These are phyloP conservation scores for Wickerhamomyces alni DNA, from an alignment of 805 yeast genomes.

Conservation along the genomic window DNA sequence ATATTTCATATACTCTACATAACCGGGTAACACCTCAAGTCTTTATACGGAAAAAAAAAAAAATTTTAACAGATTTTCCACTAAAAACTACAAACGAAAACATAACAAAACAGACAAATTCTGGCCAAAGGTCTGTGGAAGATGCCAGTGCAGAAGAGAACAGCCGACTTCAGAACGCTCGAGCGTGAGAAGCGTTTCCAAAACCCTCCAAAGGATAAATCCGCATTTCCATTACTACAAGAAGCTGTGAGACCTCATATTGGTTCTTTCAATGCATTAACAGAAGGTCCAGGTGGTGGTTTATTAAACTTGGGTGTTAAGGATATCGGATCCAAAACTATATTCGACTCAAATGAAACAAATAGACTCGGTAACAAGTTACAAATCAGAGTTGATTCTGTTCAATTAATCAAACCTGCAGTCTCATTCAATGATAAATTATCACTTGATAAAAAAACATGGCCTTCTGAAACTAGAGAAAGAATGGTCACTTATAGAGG, in stretches of 20 bases:
- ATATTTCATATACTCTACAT: too few species aligned
- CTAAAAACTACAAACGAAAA: constrained; percentile 1
- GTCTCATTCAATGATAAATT: constrained; percentile 67
- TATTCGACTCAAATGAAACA: constrained; percentile 73
- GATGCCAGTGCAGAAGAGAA: constrained; percentile 26
- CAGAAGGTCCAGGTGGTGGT: constrained; percentile 85
- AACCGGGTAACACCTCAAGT: background rate
- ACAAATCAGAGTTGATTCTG: constrained; percentile 79
- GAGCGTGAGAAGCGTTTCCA: constrained; percentile 82
- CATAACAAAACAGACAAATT: background rate
- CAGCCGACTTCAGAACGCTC: constrained; percentile 55
- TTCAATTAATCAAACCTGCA: constrained; percentile 79
- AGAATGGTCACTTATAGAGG: constrained; percentile 80
- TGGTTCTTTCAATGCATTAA: constrained; percentile 92
- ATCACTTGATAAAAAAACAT: constrained; percentile 69
- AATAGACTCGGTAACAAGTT: constrained; percentile 80
- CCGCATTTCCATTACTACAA: constrained; percentile 72
- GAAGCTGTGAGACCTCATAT: constrained; percentile 95
- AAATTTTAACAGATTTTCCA: background rate
- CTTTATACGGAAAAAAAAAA: background rate
- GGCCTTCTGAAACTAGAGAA: constrained; percentile 88
- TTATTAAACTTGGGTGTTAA: constrained; percentile 76
- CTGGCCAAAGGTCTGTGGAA: background rate
- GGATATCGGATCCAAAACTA: constrained; percentile 82
- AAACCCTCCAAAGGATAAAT: constrained; percentile 84